Evolutionary conservation across 352 stramenopile species (phyloP), one percentile per base, ranked within the genome.

Genomic region (Globisporangium cystogenes): DNA sequence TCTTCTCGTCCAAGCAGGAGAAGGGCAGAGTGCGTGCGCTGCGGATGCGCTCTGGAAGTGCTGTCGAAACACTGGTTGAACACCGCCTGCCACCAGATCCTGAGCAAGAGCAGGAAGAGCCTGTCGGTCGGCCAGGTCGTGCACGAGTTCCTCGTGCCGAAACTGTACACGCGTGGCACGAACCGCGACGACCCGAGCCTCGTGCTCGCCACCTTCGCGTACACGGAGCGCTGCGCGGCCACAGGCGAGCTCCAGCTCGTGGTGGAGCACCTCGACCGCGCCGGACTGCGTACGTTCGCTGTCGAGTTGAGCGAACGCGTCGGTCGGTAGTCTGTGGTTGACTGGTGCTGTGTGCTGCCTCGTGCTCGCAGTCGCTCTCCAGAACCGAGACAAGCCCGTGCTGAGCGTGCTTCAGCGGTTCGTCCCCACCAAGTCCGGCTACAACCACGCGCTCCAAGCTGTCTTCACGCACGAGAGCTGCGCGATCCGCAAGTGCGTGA

Each of bases 1-100:
- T 89, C 58, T 89, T 89, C 62, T 86, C 74, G 46, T 89, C 74
- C 50, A 81, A 75, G 42, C 78, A 87, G 52, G 78, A 89, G 45
- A 70, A 69, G 47, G 78, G 78, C 21, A 86, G 83, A 46, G 78
- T 85, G 44, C 0, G 49, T 39, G 14, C n/a, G n/a, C 18, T 47
- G 14, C 12, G 41, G 16, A n/a, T 24, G 24, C 21, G 23, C 24
- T 20, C 14, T 18, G 23, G n/a, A n/a, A n/a, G n/a, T n/a, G n/a
- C n/a, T n/a, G n/a, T n/a, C n/a, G n/a, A n/a, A n/a, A n/a, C n/a
- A n/a, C n/a, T n/a, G n/a, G n/a, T 12, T 39, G 33, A 39, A 39
- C 33, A 5, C 46, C 43, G 27, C 23, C 15, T 18, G 11, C 27
- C n/a, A 45, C 26, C 46, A 90, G 79, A 80, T 87, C 44, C 33